A percentile compares a stretch with the other conserved stretches of the same genome.
These are phyloP conservation scores for Tremellales sp. DNA, from an alignment of 1,284 basidiomycete species.

Conservation along the genomic window DNA sequence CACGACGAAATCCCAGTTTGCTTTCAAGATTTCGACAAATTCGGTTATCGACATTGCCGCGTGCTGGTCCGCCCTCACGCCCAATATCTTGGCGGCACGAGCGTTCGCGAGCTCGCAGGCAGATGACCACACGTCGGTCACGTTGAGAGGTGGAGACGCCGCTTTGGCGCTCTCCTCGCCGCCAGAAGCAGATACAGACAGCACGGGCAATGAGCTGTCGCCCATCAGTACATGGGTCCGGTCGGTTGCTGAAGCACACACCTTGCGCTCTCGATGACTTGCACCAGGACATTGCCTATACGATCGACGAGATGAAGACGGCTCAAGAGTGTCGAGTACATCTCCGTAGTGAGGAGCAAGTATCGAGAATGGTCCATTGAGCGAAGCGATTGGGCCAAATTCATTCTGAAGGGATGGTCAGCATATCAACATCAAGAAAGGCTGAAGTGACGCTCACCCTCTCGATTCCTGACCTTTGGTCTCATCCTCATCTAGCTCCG, in stretches of 20 bases:
- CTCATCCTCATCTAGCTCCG: constrained; percentile 54
- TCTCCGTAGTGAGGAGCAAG: constrained; percentile 57
- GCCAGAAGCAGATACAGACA: not conserved
- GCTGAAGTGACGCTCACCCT: constrained; percentile 40
- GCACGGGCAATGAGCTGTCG: not conserved
- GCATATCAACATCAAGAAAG: constrained; percentile 3
- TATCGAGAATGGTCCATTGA: constrained; percentile 68
- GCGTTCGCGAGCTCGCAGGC: constrained; percentile 79
- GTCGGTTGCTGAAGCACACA: constrained; percentile 4
- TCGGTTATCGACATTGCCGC: constrained; percentile 63
- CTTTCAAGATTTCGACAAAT: constrained; percentile 78
- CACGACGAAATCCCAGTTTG: constrained; percentile 85
- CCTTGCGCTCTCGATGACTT: constrained; percentile 53
- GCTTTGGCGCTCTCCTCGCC: not conserved
- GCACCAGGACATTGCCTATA: constrained; percentile 61
- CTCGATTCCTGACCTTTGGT: constrained; percentile 32
- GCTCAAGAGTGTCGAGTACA: constrained; percentile 65
- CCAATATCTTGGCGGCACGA: constrained; percentile 71
- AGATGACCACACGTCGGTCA: constrained; percentile 70
- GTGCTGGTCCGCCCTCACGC: constrained; percentile 72
- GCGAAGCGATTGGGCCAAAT: constrained; percentile 59
- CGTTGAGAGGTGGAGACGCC: constrained; percentile 48
- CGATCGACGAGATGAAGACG: constrained; percentile 67
- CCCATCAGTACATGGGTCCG: not conserved
- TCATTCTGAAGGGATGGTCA: constrained; percentile 42